Conservation (phyloP, 2,329 filamentous ascomycete species). For the Trichoderma simmonsii region DNA sequence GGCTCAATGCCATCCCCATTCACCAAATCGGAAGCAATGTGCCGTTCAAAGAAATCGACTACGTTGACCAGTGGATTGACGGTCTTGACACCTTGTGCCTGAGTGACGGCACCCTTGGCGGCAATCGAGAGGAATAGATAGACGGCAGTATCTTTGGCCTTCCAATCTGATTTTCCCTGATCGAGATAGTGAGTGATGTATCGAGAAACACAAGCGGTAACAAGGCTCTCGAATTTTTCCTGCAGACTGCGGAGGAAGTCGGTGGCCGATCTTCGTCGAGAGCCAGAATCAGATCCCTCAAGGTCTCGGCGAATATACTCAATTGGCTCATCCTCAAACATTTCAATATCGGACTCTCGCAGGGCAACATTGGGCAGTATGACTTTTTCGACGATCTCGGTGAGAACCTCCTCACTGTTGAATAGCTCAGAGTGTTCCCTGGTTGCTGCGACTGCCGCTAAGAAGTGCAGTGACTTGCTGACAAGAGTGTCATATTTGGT, state of each 20-base stretch:
- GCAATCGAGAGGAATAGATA: constrained; percentile 95
- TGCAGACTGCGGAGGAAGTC: constrained; percentile 90
- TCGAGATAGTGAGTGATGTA: constrained; percentile 86
- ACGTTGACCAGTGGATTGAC: constrained; percentile 87
- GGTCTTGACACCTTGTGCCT: constrained; percentile 84
- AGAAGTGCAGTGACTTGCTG: constrained; percentile 89
- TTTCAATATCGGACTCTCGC: constrained; percentile 88
- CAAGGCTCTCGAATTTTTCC: constrained; percentile 79
- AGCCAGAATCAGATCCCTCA: constrained; percentile 95
- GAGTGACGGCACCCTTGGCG: constrained; percentile 83
- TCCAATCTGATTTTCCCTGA: constrained; percentile 83
- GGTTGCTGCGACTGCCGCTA: constrained; percentile 82
- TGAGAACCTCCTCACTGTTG: constrained; percentile 74
- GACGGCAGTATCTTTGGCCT: constrained; percentile 95
- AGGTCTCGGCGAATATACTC: constrained; percentile 95
- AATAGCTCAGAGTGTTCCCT: constrained; percentile 78
- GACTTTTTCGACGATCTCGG: constrained; percentile 91
- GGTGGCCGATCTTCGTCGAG: constrained; percentile 83
- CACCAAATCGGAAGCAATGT: constrained; percentile 86
- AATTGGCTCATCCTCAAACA: constrained; percentile 98
- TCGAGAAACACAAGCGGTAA: constrained; percentile 80
- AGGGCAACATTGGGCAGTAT: constrained; percentile 89
- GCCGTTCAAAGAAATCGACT: constrained; percentile 89
- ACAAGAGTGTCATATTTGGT: constrained; percentile 93
- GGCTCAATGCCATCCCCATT: constrained; percentile 67